Base-by-base conservation (phyloP, 129 eudicot species). In the Chrysanthemum makinoi region DNA sequence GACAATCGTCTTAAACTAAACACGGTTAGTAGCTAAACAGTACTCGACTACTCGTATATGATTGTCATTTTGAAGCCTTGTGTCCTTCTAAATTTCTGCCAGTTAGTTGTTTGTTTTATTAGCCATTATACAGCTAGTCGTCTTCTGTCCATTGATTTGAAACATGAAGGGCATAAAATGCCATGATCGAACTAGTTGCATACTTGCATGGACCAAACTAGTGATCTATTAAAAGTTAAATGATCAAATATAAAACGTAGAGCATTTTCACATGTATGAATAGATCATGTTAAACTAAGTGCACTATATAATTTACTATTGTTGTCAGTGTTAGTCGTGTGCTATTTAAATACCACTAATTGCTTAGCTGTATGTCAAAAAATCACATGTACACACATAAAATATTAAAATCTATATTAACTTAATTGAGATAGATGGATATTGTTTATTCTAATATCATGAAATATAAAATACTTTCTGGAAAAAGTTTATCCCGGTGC, bases 1-100 rank as follows among this genome's bases (percentile, higher is more conserved):
- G 95, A 89, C 81, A 80, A 67, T 47, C 86, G 96, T 39, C 85
- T 92, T 13, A 83, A 92, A 69, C 88, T 92, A 77, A 89, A 92
- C 84, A 80, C 76, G 89, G 98, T 92, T 71, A 81, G 78, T 35
- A 24, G 19, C 5, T 28, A 17, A 4, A 2, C 35, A 14, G 53
- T 47, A 19, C 43, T 57, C 3, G 9, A 14, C 53, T 47, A 19
- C 43, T 57, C 3, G 9, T 39, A 39, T 39, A 12, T 71, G 73
- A 65, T 71, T 71, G 54, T 58, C 69, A 59, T 53, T 64, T 39
- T 30, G 24, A 57, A 77, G 70, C 70, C 3, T 4, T 49, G 9
- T 60, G 30, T 48, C 24, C 5, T 72, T 49, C 48, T 72, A 60
- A 58, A 2, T 58, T 14, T 72, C 12, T 22, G 66, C 79, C 72